phyloP scores from a whole-genome alignment of 768 basidiomycete genomes.

The Rhizopogon roseolus region DNA sequence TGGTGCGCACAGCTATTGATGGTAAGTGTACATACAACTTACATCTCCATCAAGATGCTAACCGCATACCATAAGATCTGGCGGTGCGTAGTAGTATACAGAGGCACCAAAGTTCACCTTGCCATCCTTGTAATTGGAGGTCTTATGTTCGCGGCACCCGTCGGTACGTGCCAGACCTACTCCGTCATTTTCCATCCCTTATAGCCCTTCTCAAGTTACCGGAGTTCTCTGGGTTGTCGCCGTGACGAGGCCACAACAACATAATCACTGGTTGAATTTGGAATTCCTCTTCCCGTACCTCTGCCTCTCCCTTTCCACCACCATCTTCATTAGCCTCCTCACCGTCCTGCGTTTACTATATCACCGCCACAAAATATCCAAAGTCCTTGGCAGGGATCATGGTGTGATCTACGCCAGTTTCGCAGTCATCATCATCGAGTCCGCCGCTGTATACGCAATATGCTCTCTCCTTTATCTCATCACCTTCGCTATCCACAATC shows the following conservation, averaged over 20 bases:
- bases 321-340: conserved; percentile 24
- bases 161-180: conserved; percentile 12
- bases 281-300: conserved; percentile 27
- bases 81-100: conserved; percentile 28
- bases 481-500: conserved; percentile 17
- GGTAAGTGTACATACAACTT: conserved; percentile 11
- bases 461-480: conserved; percentile 28
- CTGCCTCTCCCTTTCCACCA: conserved; percentile 27
- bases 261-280: conserved; percentile 26
- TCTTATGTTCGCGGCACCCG: conserved; percentile 18
- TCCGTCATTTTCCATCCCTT: background rate
- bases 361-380: conserved; percentile 20
- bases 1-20: conserved; percentile 27
- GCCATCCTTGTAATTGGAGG: conserved; percentile 12
- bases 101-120: conserved; percentile 17
- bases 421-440: conserved; percentile 30
- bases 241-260: conserved; percentile 18
- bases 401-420: conserved; percentile 25
- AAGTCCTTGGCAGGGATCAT: conserved; percentile 21
- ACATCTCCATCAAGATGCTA: background rate
- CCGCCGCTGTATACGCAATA: conserved; percentile 28
- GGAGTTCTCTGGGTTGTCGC: conserved; percentile 25
- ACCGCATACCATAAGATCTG: conserved; percentile 17
- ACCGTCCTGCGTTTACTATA: conserved; percentile 27
- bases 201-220: conserved; percentile 14